Conservation (phyloP, 768 basidiomycete species). For the Pulveroboletus sp. region DNA sequence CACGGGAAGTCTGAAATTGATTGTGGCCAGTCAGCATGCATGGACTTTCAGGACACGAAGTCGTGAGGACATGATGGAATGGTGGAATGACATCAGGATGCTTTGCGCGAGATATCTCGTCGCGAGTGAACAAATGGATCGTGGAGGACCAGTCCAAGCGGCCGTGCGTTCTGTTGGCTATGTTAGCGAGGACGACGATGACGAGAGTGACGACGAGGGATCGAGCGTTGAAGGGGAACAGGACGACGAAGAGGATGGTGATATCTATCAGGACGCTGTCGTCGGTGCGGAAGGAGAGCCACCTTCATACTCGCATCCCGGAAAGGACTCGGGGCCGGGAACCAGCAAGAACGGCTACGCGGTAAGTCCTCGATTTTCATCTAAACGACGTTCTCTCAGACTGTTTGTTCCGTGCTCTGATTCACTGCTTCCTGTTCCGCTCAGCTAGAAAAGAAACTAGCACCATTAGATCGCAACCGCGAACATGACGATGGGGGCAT, state of each 20-base stretch:
- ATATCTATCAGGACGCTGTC: conserved; percentile 38
- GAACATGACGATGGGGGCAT: neutral
- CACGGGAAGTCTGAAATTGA: conserved; percentile 48
- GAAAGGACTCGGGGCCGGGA: conserved; percentile 38
- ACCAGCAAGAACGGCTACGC: conserved; percentile 53
- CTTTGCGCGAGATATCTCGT: conserved; percentile 91
- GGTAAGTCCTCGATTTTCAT: conserved; percentile 38
- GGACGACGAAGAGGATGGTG: conserved; percentile 47
- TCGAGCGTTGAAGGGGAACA: conserved; percentile 43
- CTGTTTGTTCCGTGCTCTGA: neutral
- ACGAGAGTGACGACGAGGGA: conserved; percentile 49
- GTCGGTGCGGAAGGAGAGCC: conserved; percentile 44
- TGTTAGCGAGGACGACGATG: conserved; percentile 70
- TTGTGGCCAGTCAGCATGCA: conserved; percentile 47
- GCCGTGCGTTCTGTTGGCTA: conserved; percentile 90
- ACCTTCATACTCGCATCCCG: conserved; percentile 56
- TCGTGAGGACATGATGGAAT: conserved; percentile 98
- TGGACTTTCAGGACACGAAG: conserved; percentile 89
- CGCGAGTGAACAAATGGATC: conserved; percentile 88
- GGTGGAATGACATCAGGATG: conserved; percentile 99
- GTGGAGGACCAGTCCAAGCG: conserved; percentile 87
- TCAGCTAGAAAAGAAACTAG: conserved; percentile 45
- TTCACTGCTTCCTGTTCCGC: conserved; percentile 4
- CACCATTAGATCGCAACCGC: conserved; percentile 13
- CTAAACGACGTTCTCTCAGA: neutral